A percentile compares a stretch with the other conserved stretches of the same genome.
Evolutionary conservation across 495 filamentous ascomycete genomes (phyloP).

Genomic region (Podospora pseudopauciseta): DNA sequence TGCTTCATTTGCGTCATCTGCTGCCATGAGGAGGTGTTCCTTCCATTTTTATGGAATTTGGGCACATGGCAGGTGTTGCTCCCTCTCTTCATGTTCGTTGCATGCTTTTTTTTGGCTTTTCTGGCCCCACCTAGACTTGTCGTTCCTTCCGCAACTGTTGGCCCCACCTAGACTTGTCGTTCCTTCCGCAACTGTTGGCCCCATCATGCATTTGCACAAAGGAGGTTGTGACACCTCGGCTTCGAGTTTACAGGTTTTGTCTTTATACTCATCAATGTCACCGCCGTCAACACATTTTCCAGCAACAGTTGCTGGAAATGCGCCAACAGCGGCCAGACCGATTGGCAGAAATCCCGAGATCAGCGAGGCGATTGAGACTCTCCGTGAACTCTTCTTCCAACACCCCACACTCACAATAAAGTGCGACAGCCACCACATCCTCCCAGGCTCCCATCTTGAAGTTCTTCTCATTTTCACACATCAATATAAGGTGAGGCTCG

Average conservation of each 20-base stretch:
- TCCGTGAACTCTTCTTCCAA: too few species aligned
- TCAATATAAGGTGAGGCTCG: conserved; percentile 8
- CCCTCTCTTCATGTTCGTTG: not conserved
- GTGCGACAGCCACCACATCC: too few species aligned
- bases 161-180: not conserved
- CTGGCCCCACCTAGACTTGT: not conserved
- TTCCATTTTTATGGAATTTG: not conserved
- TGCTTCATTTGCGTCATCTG: not conserved
- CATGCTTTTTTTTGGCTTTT: not conserved
- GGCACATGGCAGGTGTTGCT: not conserved
- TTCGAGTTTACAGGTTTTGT: too few species aligned
- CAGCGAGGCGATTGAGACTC: too few species aligned
- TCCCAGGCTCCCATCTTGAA: too few species aligned
- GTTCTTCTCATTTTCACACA: conserved; percentile 3
- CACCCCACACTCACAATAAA: too few species aligned
- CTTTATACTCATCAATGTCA: too few species aligned
- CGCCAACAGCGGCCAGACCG: too few species aligned
- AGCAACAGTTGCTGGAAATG: too few species aligned
- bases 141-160: not conserved
- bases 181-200: not conserved
- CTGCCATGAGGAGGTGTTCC: not conserved
- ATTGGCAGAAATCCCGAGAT: too few species aligned
- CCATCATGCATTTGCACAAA: not conserved
- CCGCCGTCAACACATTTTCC: too few species aligned
- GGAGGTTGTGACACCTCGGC: too few species aligned